Percentiles rank a stretch among this genome's conserved stretches.
phyloP scores from a whole-genome alignment of 345 rosid species.

The Cochlearia excelsa region DNA sequence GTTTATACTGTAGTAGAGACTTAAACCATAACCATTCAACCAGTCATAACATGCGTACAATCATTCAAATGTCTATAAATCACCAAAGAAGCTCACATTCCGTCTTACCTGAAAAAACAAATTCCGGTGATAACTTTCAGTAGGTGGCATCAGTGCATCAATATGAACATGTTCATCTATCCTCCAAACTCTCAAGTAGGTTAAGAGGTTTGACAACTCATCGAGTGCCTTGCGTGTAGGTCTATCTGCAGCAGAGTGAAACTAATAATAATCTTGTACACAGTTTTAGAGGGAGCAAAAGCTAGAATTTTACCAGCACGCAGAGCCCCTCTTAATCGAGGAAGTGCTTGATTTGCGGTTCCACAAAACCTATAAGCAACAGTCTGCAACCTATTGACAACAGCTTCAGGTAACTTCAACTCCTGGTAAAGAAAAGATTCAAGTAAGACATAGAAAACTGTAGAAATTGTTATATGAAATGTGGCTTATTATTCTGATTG shows the following conservation, averaged over 20 bases:
- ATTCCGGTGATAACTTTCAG: constrained; percentile 75
- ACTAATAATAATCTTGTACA: constrained; percentile 8
- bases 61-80: constrained; percentile 11
- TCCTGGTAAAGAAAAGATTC: constrained; percentile 55
- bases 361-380: constrained; percentile 93
- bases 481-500: constrained; percentile 6
- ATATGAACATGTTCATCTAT: constrained; percentile 69
- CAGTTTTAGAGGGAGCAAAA: neutral
- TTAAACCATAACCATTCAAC: neutral
- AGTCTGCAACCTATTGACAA: constrained; percentile 89
- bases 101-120: constrained; percentile 75
- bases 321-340: constrained; percentile 92
- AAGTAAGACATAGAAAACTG: constrained; percentile 21
- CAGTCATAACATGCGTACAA: neutral
- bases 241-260: constrained; percentile 58
- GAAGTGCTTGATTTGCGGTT: constrained; percentile 83
- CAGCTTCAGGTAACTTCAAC: constrained; percentile 79
- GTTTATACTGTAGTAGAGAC: neutral
- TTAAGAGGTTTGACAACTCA: constrained; percentile 73
- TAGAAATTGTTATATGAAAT: neutral
- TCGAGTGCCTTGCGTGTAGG: constrained; percentile 76
- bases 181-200: constrained; percentile 80
- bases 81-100: constrained; percentile 10
- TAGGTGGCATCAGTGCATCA: constrained; percentile 87
- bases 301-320: constrained; percentile 57